These are phyloP conservation scores for Ramalina intermedia DNA, from an alignment of 495 filamentous ascomycete species.

Conservation along the genomic window DNA sequence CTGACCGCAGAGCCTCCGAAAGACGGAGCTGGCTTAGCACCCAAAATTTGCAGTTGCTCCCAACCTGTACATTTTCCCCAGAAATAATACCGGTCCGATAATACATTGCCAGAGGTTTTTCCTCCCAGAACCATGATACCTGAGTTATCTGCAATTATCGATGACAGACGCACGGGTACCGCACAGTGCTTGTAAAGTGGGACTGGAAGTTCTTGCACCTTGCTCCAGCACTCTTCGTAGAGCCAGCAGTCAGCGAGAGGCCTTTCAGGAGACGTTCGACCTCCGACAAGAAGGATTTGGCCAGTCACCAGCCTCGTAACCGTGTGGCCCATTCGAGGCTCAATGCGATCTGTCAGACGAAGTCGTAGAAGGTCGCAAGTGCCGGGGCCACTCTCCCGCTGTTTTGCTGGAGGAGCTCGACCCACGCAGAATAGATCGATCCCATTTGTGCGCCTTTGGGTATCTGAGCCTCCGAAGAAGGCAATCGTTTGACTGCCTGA, in stretches of 20 bases:
- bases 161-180: conserved; percentile 30
- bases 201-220: conserved; percentile 43
- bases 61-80: conserved; percentile 45
- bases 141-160: conserved; percentile 15
- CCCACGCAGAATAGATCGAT: neutral
- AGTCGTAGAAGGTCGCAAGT: no score
- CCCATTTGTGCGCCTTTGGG: neutral
- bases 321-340: conserved; percentile 62
- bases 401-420: no score
- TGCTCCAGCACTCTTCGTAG: conserved; percentile 44
- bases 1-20: conserved; percentile 46
- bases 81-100: conserved; percentile 48
- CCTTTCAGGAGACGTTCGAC: conserved; percentile 56
- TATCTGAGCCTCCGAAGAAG: neutral
- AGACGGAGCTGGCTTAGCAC: conserved; percentile 30
- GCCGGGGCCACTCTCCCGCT: no score
- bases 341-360: conserved; percentile 10
- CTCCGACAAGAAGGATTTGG: conserved; percentile 56
- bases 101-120: conserved; percentile 38
- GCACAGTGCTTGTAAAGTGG: conserved; percentile 64
- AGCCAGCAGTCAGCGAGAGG: conserved; percentile 62
- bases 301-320: conserved; percentile 41
- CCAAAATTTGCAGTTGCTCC: conserved; percentile 28
- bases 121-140: conserved; percentile 56
- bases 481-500: no score